Evolutionary conservation across 192 early-diverging fungal species (phyloP).

Genomic region (Backusella morwellensis): DNA sequence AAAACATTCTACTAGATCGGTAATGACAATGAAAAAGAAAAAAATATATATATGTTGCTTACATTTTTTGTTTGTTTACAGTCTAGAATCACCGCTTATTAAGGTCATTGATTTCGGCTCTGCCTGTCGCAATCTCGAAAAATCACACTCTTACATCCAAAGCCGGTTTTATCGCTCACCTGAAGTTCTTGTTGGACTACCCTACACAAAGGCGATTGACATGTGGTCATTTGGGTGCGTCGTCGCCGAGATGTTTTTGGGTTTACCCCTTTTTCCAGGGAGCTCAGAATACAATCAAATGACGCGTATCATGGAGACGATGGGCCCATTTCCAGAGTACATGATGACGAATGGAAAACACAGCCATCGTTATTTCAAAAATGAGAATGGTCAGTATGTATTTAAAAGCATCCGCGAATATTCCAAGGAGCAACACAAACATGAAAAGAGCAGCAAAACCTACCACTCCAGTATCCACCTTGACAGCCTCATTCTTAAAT

Average conservation of each 20-base stretch:
- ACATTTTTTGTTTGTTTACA: slow-evolving; percentile 24
- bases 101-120: slow-evolving; percentile 99
- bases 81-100: slow-evolving; percentile 85
- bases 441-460: background rate
- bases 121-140: slow-evolving; percentile 82
- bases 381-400: slow-evolving; percentile 37
- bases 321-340: slow-evolving; percentile 70
- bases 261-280: slow-evolving; percentile 94
- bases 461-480: background rate
- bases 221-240: slow-evolving; percentile 99
- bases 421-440: slow-evolving; percentile 16
- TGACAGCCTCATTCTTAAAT: slow-evolving; percentile 7
- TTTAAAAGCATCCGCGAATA: slow-evolving; percentile 3
- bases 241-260: slow-evolving; percentile 91
- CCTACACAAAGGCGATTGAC: slow-evolving; percentile 91
- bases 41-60: background rate
- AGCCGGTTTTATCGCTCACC: slow-evolving; percentile 98
- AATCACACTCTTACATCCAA: slow-evolving; percentile 97
- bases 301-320: slow-evolving; percentile 85
- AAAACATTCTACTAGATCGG: slow-evolving; percentile 92
- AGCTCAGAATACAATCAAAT: slow-evolving; percentile 96
- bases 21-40: slow-evolving; percentile 28
- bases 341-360: slow-evolving; percentile 92
- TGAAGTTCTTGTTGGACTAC: slow-evolving; percentile 91
- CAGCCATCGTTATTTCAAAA: slow-evolving; percentile 80